phyloP scores from a whole-genome alignment of 306 rosid genomes.

The Arachis stenosperma region DNA sequence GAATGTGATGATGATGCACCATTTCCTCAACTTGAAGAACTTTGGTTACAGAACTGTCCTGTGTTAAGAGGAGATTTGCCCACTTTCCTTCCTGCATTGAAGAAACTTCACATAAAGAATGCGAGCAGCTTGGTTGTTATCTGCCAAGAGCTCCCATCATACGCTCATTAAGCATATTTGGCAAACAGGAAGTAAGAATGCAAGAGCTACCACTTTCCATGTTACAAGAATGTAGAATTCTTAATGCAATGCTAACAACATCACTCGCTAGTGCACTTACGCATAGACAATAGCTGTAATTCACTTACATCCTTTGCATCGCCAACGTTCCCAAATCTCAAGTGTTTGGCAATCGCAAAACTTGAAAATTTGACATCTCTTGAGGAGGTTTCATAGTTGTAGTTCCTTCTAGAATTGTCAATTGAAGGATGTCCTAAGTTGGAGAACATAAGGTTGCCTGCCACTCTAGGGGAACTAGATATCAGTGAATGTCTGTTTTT shows the following conservation, averaged over 20 bases:
- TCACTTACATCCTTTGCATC: constrained; percentile 1
- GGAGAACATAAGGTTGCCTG: too few relatives aligned
- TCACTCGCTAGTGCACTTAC: neutral
- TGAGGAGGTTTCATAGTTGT: neutral
- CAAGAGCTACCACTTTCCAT: neutral
- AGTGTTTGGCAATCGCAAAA: accelerated
- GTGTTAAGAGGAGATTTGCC: neutral
- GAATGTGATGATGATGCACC: too few relatives aligned
- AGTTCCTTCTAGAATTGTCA: neutral
- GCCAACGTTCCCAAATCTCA: constrained; percentile 8
- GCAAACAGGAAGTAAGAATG: neutral
- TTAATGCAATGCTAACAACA: neutral
- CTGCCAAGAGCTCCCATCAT: too few relatives aligned
- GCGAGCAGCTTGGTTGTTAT: too few relatives aligned
- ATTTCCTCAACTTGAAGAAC: too few relatives aligned
- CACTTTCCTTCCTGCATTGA: neutral
- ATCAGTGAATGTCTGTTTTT: too few relatives aligned
- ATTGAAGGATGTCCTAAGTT: too few relatives aligned
- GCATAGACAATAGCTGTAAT: neutral
- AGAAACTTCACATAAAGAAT: neutral
- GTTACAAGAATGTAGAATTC: neutral
- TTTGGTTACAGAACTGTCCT: neutral
- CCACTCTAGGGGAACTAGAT: too few relatives aligned
- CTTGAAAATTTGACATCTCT: constrained; percentile 19
- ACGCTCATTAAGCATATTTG: neutral